Percentiles rank a stretch among this genome's conserved stretches.
These are phyloP conservation scores for Tylopilus sp. DNA, from an alignment of 1,284 basidiomycete genomes.

Conservation along the genomic window DNA sequence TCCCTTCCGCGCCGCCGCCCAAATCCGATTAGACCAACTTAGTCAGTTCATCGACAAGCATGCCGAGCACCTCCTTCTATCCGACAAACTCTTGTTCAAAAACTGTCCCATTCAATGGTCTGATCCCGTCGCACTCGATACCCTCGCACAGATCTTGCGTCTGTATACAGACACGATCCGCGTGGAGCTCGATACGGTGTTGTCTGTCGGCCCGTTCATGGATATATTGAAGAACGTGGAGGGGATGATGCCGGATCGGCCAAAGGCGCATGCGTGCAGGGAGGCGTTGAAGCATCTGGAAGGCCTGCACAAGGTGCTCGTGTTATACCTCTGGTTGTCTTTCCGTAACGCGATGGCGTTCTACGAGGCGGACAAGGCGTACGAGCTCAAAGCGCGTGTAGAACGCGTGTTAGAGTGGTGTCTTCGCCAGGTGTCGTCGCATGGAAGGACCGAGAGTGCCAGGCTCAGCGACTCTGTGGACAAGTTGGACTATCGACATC, in stretches of 20 bases:
- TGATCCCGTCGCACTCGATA: conserved; percentile 43
- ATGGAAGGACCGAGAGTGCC: conserved; percentile 2
- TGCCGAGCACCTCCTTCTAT: conserved; percentile 51
- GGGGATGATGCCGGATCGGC: conserved; percentile 22
- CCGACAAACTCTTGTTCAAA: conserved; percentile 58
- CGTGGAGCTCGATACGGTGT: conserved; percentile 47
- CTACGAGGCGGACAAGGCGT: conserved; percentile 60
- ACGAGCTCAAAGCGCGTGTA: conserved; percentile 64
- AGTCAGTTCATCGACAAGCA: conserved; percentile 56
- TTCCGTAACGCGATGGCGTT: conserved; percentile 82
- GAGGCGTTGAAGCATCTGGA: conserved; percentile 66
- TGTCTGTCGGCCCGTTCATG: conserved; percentile 52
- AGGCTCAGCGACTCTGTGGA: not conserved
- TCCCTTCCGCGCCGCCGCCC: conserved; percentile 51
- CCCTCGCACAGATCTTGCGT: conserved; percentile 48
- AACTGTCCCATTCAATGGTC: conserved; percentile 57
- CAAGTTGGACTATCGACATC: conserved; percentile 32
- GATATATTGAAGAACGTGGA: conserved; percentile 55
- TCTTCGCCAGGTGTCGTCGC: conserved; percentile 52
- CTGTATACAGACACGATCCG: conserved; percentile 45
- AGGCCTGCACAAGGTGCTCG: conserved; percentile 79
- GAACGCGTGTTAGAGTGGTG: conserved; percentile 76
- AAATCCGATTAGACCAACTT: conserved; percentile 41
- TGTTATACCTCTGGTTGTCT: conserved; percentile 87
- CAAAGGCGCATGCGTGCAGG: conserved; percentile 24